Base-by-base conservation (phyloP, 2,329 filamentous ascomycete species). In the Clarireedia monteithiana region DNA sequence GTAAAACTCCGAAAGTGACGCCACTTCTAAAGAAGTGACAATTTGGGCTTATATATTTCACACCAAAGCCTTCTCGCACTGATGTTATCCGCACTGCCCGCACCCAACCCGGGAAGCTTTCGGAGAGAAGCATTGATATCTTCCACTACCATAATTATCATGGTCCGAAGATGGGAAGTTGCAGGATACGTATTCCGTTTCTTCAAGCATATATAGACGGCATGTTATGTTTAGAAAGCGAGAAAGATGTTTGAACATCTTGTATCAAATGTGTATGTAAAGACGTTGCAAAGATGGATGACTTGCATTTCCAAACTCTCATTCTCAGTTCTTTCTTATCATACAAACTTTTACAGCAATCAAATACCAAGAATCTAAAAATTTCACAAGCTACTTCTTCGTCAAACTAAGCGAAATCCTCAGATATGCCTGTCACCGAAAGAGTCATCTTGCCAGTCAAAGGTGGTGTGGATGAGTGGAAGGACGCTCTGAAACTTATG, bases 391-490 rank as follows among this genome's bases (percentile, higher is more conserved):
- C 6, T 24, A n/a, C 17, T n/a, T 49, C 48, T 30, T 15, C 6
- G 12, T 24, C 36, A 34, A 24, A 27, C 5, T 14, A 38, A 20
- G 47, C 7, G n/a, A 23, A 15, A 55, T 58, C 7, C 14, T 50
- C 61, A 59, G 59, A 55, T 42, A 63, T 63, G 60, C 39, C 60
- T 53, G 48, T 62, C 55, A 62, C 60, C 24, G 56, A 62, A 49
- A 56, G 58, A 56, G 45, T 63, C 44, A 64, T 64, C 27, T 59
- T 68, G 48, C 59, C 64, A 24, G 62, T 65, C 27, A 59, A 58
- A 24, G 62, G 63, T 14, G 59, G 60, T 46, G 60, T 67, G n/a
- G 59, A 66, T 12, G 57, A 63, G 34, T 69, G 66, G 65, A 67
- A 67, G 53, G 62, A 66, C 17, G 51, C 57, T 12, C 59, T 68